These are phyloP conservation scores for Aureobasidium sp. DNA, from an alignment of 2,329 filamentous ascomycete genomes.

Conservation along the genomic window DNA sequence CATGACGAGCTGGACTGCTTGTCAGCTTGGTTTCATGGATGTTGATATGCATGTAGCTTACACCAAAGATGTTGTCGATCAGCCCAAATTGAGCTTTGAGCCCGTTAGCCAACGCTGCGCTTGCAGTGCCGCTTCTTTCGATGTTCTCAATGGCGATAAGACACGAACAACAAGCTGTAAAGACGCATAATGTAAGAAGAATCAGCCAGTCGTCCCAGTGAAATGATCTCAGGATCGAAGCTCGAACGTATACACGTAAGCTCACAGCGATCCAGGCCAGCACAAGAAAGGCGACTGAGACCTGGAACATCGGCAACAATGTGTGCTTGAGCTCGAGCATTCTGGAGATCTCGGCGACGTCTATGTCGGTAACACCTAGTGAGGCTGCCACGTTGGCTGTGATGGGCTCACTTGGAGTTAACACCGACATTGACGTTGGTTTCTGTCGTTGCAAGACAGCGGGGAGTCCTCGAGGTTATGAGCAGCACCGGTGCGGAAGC, in stretches of 20 bases:
- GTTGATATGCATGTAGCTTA: constrained; percentile 28
- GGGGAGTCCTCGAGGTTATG: constrained; percentile 4
- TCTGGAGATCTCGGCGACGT: not conserved
- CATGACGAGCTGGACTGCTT: constrained; percentile 43
- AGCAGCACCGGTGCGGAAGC: constrained; percentile 1
- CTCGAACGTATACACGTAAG: constrained; percentile 29
- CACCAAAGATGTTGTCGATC: constrained; percentile 42
- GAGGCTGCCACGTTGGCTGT: not conserved
- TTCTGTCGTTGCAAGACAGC: not conserved
- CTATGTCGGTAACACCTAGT: not conserved
- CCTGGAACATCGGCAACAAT: constrained; percentile 12
- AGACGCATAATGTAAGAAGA: constrained; percentile 26
- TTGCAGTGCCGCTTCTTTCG: not conserved
- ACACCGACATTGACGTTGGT: not conserved
- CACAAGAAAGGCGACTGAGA: constrained; percentile 30
- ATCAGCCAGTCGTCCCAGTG: constrained; percentile 31
- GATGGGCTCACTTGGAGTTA: not conserved
- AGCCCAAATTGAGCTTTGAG: not conserved
- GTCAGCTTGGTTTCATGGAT: constrained; percentile 34
- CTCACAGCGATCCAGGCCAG: constrained; percentile 28
- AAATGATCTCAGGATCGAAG: constrained; percentile 26
- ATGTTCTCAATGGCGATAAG: constrained; percentile 22
- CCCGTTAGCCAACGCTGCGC: not conserved
- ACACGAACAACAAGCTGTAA: constrained; percentile 28
- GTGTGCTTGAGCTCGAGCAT: not conserved